These are phyloP conservation scores for Fagopyrum homotropicum DNA, from an alignment of 148 eudicot species.

Conservation along the genomic window DNA sequence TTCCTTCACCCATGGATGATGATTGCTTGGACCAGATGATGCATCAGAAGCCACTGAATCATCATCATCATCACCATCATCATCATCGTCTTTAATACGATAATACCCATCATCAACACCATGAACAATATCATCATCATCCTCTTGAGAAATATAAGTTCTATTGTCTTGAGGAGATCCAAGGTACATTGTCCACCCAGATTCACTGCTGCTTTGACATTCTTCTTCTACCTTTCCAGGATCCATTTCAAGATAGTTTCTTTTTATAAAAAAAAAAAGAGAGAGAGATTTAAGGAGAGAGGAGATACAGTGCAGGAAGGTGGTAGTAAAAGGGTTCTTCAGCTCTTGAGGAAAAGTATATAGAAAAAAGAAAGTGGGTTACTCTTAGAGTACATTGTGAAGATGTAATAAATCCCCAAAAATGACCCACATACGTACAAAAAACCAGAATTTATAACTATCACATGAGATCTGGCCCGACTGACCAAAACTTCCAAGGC, in stretches of 20 bases:
- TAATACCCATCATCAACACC: not conserved
- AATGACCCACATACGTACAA: not conserved
- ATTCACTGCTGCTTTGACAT: conserved; percentile 32
- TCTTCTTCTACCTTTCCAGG: conserved; percentile 19
- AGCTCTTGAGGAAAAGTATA: not conserved
- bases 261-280: not conserved
- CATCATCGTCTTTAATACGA: not conserved
- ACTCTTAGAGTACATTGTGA: not conserved
- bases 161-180: conserved; percentile 22
- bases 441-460: not conserved
- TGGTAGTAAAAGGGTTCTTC: not conserved
- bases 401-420: not conserved
- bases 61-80: conserved; percentile 15
- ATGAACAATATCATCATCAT: not conserved
- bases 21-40: conserved; percentile 28
- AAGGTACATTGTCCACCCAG: conserved; percentile 41
- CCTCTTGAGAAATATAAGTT: not conserved
- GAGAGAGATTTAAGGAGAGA: not conserved
- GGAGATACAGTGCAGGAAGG: too few relatives aligned
- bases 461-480: not conserved
- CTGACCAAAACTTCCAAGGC: not conserved
- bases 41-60: conserved; percentile 40
- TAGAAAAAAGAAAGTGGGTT: not conserved
- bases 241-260: not conserved
- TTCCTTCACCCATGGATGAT: conserved; percentile 1